Evolutionary conservation across 164 flowering plant species (phyloP).

Genomic region (Umbilicus rupestris): DNA sequence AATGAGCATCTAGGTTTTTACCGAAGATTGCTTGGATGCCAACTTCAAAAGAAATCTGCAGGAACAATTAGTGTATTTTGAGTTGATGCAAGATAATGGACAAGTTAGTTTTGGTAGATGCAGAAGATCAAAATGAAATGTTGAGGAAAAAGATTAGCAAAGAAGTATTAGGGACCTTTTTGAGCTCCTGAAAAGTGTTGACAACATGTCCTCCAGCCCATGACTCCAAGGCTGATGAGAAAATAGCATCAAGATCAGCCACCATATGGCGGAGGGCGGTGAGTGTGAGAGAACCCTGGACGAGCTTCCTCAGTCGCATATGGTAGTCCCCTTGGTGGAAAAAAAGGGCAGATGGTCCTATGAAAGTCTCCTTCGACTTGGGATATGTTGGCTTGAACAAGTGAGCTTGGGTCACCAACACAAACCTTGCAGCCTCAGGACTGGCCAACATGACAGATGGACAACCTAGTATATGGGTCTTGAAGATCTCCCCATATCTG

Average conservation of each 20-base stretch:
- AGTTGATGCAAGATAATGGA: no score
- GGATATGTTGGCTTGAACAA: slow-evolving; percentile 51
- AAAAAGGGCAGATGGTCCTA: slow-evolving; percentile 42
- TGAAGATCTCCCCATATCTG: slow-evolving; percentile 51
- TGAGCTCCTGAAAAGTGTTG: slow-evolving; percentile 69
- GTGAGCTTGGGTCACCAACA: slow-evolving; percentile 34
- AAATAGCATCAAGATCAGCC: slow-evolving; percentile 32
- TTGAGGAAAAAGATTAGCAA: neutral
- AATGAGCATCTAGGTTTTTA: slow-evolving; percentile 21
- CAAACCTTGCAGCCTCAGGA: slow-evolving; percentile 38
- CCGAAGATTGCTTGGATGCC: slow-evolving; percentile 42
- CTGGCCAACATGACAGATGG: slow-evolving; percentile 40
- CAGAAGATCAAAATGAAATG: neutral
- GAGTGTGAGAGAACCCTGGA: slow-evolving; percentile 26
- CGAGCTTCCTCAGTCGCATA: slow-evolving; percentile 28
- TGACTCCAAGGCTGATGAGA: slow-evolving; percentile 36
- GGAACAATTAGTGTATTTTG: no score
- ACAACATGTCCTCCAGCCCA: slow-evolving; percentile 44
- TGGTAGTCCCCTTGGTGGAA: slow-evolving; percentile 45
- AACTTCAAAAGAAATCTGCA: slow-evolving; percentile 50
- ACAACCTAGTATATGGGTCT: slow-evolving; percentile 40
- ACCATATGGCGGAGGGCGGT: slow-evolving; percentile 24
- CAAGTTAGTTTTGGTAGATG: no score
- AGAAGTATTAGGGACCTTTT: slow-evolving; percentile 40
- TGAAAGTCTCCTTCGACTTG: slow-evolving; percentile 31